Conservation (phyloP, 768 basidiomycete genomes). For the Rickenella mellea region DNA sequence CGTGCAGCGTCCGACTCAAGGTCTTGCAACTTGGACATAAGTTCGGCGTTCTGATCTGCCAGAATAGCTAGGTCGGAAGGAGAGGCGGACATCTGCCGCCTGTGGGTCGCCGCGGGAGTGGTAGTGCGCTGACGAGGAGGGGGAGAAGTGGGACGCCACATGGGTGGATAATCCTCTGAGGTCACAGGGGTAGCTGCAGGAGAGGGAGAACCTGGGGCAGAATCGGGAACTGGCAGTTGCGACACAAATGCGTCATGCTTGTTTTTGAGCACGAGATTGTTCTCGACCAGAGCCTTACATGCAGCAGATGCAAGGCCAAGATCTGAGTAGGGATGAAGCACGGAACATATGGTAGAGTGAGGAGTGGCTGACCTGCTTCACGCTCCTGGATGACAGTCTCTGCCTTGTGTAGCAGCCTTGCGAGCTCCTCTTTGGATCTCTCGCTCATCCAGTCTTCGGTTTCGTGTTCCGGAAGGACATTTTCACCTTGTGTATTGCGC, state of each 20-base stretch:
- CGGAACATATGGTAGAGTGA: conserved; percentile 4
- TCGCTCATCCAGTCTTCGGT: conserved; percentile 47
- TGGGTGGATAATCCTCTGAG: conserved; percentile 11
- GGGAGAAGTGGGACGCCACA: conserved; percentile 4
- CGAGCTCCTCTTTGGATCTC: conserved; percentile 65
- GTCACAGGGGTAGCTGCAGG: conserved; percentile 12
- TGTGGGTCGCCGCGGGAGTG: conserved; percentile 7
- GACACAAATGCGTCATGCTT: conserved; percentile 67
- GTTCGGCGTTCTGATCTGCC: conserved; percentile 77
- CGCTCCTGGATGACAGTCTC: conserved; percentile 68
- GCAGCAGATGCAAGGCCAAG: conserved; percentile 58
- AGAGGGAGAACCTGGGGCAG: conserved; percentile 19
- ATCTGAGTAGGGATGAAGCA: conserved; percentile 29
- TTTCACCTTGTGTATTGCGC: conserved; percentile 11
- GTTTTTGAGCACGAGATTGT: conserved; percentile 56
- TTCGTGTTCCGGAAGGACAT: conserved; percentile 9
- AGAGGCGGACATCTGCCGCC: conserved; percentile 43
- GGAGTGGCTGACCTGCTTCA: conserved; percentile 50
- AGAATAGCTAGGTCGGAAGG: conserved; percentile 61
- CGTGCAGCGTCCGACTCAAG: conserved; percentile 62
- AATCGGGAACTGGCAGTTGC: conserved; percentile 35
- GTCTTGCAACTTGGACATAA: conserved; percentile 63
- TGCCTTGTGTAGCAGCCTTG: conserved; percentile 60
- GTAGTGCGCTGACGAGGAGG: conserved; percentile 7
- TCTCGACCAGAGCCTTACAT: conserved; percentile 61